These are phyloP conservation scores for Chalciporus piperatoides DNA, from an alignment of 1,284 basidiomycete genomes.

Conservation along the genomic window DNA sequence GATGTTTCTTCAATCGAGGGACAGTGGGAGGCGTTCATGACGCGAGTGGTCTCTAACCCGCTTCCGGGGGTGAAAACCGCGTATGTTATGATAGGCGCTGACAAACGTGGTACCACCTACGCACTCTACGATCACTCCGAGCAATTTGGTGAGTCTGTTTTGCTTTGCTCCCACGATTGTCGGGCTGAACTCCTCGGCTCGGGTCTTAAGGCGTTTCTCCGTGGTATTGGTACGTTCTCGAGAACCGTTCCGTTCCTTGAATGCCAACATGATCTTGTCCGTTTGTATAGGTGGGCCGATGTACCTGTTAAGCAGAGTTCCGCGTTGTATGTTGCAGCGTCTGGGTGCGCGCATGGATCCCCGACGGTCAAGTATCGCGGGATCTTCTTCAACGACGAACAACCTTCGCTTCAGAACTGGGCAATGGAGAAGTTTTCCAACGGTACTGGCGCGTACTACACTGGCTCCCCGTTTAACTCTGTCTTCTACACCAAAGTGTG, in stretches of 20 bases:
- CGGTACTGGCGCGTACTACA: conserved; percentile 48
- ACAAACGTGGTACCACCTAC: conserved; percentile 5
- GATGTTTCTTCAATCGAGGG: conserved; percentile 2
- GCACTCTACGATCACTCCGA: conserved; percentile 7
- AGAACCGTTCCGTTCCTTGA: neutral
- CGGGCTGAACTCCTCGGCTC: conserved; percentile 1
- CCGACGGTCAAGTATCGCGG: conserved; percentile 65
- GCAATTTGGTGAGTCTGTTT: conserved; percentile 3
- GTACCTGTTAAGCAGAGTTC: neutral
- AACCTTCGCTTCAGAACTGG: conserved; percentile 45
- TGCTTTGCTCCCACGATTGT: neutral
- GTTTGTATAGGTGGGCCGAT: conserved; percentile 1
- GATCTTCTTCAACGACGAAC: conserved; percentile 51
- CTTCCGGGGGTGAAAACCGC: neutral
- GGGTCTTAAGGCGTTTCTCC: conserved; percentile 7
- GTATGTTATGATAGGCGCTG: conserved; percentile 6
- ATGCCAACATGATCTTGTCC: neutral
- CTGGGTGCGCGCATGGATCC: neutral
- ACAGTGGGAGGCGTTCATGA: conserved; percentile 3
- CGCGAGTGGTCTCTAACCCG: conserved; percentile 1
- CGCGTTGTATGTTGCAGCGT: neutral
- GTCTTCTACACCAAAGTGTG: neutral
- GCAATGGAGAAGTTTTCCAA: conserved; percentile 66
- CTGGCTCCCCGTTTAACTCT: conserved; percentile 57
- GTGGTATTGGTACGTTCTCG: conserved; percentile 3